Evolutionary conservation across 2,329 filamentous ascomycete species (phyloP).

Genomic region (Aureobasidium zeae): DNA sequence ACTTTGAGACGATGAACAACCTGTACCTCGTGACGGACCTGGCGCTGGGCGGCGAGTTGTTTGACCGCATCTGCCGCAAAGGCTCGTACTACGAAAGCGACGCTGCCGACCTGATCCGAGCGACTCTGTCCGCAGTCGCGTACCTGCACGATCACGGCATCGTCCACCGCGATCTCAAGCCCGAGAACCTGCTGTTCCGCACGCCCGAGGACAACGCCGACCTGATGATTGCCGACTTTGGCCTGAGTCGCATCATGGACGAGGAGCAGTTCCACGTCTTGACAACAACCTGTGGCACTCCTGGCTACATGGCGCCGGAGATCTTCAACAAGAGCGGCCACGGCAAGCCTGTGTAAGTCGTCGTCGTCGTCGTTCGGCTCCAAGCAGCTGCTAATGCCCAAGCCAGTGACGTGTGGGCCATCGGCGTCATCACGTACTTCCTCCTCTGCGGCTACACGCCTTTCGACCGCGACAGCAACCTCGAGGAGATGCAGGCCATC

Average conservation of each 20-base stretch:
- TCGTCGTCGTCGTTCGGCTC: not conserved
- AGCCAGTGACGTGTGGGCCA: constrained; percentile 79
- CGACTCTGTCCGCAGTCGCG: constrained; percentile 91
- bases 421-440: constrained; percentile 98
- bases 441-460: constrained; percentile 95
- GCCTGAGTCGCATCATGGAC: constrained; percentile 93
- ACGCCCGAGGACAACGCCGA: constrained; percentile 98
- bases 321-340: constrained; percentile 99
- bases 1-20: constrained; percentile 99
- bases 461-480: constrained; percentile 92
- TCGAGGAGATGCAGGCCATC: constrained; percentile 99
- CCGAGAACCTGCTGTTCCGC: constrained; percentile 91
- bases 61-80: constrained; percentile 97
- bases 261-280: constrained; percentile 97
- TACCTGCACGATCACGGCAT: constrained; percentile 98
- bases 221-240: constrained; percentile 93
- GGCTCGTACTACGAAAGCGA: constrained; percentile 98
- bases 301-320: constrained; percentile 97
- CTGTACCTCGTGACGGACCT: constrained; percentile 96
- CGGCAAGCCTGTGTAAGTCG: constrained; percentile 75
- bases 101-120: constrained; percentile 87
- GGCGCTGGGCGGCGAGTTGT: constrained; percentile 89
- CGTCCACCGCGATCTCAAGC: constrained; percentile 94
- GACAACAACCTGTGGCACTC: constrained; percentile 94
- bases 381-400: constrained; percentile 5